These are phyloP conservation scores for Poteriospumella lacustris DNA, from an alignment of 108 stramenopile species.

Conservation along the genomic window DNA sequence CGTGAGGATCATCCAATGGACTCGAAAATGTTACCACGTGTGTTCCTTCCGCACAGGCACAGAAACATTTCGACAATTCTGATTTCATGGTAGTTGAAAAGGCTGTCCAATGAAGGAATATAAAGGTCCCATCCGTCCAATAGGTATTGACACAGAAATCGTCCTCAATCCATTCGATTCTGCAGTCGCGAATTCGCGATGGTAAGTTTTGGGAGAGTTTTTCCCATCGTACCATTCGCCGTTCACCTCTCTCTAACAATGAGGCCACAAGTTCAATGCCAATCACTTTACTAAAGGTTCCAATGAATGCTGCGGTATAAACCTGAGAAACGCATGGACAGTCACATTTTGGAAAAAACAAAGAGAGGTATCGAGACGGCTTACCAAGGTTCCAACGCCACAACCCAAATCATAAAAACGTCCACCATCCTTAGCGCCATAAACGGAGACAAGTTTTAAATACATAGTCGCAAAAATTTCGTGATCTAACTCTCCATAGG, in stretches of 20 bases:
- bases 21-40: neutral
- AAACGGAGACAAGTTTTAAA: neutral
- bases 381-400: slow-evolving; percentile 3
- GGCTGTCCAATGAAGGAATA: slow-evolving; percentile 19
- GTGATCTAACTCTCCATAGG: slow-evolving; percentile 5
- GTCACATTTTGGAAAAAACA: neutral
- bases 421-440: neutral
- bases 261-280: neutral
- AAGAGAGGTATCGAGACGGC: neutral
- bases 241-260: neutral
- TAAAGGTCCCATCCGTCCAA: neutral
- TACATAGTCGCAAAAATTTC: slow-evolving; percentile 19
- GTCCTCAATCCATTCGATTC: slow-evolving; percentile 12
- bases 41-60: slow-evolving; percentile 1
- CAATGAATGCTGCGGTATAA: slow-evolving; percentile 4
- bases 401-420: slow-evolving; percentile 16
- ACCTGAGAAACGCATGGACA: neutral
- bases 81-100: neutral
- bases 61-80: neutral
- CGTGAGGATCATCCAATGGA: neutral
- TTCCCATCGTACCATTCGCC: neutral
- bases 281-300: neutral
- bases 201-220: neutral
- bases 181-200: neutral
- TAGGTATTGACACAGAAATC: neutral